Percentiles rank a stretch among this genome's conserved stretches.
Evolutionary conservation across 768 basidiomycete genomes (phyloP).

Genomic region (Pulveroboletus sp.): DNA sequence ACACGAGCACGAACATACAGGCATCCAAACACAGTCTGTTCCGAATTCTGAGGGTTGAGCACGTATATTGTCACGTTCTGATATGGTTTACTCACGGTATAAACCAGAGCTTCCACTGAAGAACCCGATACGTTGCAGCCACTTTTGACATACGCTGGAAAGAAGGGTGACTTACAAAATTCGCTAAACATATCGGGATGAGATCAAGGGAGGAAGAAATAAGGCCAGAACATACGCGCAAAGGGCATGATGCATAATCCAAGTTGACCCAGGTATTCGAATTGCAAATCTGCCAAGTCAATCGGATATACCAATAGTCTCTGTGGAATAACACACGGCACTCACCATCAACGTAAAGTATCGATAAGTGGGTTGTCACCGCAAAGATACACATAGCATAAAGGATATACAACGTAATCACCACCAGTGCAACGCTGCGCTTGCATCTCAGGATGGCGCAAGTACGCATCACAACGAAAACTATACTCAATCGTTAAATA

Average conservation of each 20-base stretch:
- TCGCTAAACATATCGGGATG: background rate
- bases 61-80: background rate
- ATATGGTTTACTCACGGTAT: background rate
- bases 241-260: constrained; percentile 9
- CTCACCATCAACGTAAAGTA: background rate
- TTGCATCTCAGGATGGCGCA: constrained; percentile 22
- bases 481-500: constrained; percentile 2
- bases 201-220: background rate
- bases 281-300: background rate
- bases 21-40: constrained; percentile 3
- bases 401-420: constrained; percentile 7
- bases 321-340: background rate
- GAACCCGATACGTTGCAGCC: background rate
- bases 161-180: constrained; percentile 6
- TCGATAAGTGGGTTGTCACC: background rate
- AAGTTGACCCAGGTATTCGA: constrained; percentile 6
- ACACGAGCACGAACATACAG: background rate
- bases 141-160: background rate
- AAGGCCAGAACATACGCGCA: constrained; percentile 9
- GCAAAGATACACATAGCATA: constrained; percentile 3
- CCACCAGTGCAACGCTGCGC: background rate
- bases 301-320: background rate
- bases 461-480: constrained; percentile 22
- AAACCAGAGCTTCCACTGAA: constrained; percentile 1
- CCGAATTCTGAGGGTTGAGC: background rate